Evolutionary conservation across 495 filamentous ascomycete species (phyloP).

Genomic region (Penicillium desertorum): DNA sequence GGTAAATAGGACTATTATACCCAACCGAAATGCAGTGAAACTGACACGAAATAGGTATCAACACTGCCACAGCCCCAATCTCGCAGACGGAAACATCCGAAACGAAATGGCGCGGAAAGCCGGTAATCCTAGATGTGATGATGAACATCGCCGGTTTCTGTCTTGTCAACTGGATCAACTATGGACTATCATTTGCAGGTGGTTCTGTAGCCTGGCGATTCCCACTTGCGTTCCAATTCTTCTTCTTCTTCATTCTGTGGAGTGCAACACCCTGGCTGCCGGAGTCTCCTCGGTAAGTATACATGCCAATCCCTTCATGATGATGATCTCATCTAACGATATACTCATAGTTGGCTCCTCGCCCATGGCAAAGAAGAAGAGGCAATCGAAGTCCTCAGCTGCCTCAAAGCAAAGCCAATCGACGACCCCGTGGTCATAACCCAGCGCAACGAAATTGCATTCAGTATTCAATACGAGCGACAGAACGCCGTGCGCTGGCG

Average conservation of each 20-base stretch:
- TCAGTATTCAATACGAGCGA: constrained; percentile 48
- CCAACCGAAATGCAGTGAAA: neutral
- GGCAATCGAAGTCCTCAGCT: constrained; percentile 50
- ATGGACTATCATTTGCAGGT: constrained; percentile 49
- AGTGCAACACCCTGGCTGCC: constrained; percentile 54
- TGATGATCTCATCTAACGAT: constrained; percentile 27
- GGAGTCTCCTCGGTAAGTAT: constrained; percentile 49
- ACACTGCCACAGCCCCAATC: constrained; percentile 62
- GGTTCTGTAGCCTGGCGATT: constrained; percentile 52
- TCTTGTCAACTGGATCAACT: constrained; percentile 57
- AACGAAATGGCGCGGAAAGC: constrained; percentile 56
- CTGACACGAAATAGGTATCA: constrained; percentile 38
- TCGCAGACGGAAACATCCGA: constrained; percentile 66
- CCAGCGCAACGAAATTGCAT: constrained; percentile 49
- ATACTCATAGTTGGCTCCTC: constrained; percentile 45
- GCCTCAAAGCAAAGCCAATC: constrained; percentile 44
- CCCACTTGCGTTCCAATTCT: constrained; percentile 52
- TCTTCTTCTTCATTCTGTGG: constrained; percentile 53
- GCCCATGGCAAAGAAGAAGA: constrained; percentile 44
- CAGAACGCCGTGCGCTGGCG: constrained; percentile 48
- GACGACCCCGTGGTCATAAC: constrained; percentile 50
- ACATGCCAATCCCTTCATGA: neutral
- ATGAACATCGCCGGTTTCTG: constrained; percentile 61
- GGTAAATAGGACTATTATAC: constrained; percentile 29
- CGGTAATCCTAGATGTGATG: constrained; percentile 61